Conservation (phyloP, 1,284 basidiomycete genomes). For the Sphagnurus paluster region DNA sequence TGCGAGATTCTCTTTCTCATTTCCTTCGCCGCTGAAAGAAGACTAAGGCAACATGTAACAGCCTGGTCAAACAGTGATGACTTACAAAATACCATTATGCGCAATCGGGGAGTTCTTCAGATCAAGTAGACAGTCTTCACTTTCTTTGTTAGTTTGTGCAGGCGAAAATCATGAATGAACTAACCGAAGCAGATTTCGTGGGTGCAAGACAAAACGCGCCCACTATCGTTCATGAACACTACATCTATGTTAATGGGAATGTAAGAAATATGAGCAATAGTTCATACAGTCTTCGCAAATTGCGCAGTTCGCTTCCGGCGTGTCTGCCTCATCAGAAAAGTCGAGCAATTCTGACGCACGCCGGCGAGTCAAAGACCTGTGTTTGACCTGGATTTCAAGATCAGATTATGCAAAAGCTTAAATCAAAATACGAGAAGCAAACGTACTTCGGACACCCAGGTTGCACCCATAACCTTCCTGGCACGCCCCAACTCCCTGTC, state of each 20-base stretch:
- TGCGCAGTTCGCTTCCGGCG: constrained; percentile 45
- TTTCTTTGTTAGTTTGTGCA: not conserved
- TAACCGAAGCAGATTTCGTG: constrained; percentile 63
- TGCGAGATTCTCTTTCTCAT: constrained; percentile 53
- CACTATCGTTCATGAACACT: constrained; percentile 51
- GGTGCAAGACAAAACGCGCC: constrained; percentile 54
- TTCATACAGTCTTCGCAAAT: constrained; percentile 54
- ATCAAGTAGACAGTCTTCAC: constrained; percentile 51
- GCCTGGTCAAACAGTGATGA: not conserved
- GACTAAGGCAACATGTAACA: not conserved
- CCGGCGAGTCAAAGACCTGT: constrained; percentile 39
- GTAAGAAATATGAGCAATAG: not conserved
- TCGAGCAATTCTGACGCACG: constrained; percentile 40
- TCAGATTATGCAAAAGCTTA: not conserved
- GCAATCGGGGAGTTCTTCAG: constrained; percentile 48
- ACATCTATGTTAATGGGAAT: constrained; percentile 1
- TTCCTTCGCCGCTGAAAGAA: constrained; percentile 48
- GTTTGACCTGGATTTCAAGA: constrained; percentile 13
- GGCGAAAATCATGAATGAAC: constrained; percentile 9
- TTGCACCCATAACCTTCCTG: constrained; percentile 49
- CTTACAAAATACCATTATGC: constrained; percentile 59
- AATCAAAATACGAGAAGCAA: not conserved
- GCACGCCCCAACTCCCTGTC: constrained; percentile 61
- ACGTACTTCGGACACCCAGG: constrained; percentile 53
- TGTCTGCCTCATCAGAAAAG: constrained; percentile 42